These are phyloP conservation scores for Gomphus sp. DNA, from an alignment of 1,284 basidiomycete genomes.

Conservation along the genomic window DNA sequence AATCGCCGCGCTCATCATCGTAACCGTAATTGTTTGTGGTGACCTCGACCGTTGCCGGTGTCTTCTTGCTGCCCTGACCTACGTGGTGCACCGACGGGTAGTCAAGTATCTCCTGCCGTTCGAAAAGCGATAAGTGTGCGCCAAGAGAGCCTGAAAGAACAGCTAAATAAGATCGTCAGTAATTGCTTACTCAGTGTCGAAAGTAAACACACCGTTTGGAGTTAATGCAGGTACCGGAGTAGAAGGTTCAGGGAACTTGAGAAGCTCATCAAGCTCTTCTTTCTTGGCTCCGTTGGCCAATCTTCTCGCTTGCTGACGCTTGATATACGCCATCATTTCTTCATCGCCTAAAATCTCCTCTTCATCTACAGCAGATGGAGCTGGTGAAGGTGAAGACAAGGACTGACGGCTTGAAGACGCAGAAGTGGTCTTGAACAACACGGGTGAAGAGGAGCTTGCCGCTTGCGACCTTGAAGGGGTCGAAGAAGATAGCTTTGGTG, in stretches of 20 bases:
- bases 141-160: conserved; percentile 52
- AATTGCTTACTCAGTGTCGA: neutral
- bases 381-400: conserved; percentile 73
- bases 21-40: conserved; percentile 90
- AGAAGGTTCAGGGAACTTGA: conserved; percentile 88
- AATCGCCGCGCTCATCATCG: conserved; percentile 98
- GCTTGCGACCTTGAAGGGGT: conserved; percentile 29
- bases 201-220: conserved; percentile 53
- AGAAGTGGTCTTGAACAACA: conserved; percentile 35
- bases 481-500: conserved; percentile 54
- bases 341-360: conserved; percentile 90
- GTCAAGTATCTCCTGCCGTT: conserved; percentile 87
- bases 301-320: conserved; percentile 83
- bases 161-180: conserved; percentile 29
- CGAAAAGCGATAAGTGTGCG: conserved; percentile 73
- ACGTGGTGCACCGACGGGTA: conserved; percentile 81
- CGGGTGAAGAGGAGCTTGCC: neutral
- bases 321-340: conserved; percentile 95
- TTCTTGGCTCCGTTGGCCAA: conserved; percentile 75
- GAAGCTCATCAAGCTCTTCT: conserved; percentile 81
- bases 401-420: conserved; percentile 70
- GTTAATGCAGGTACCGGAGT: conserved; percentile 61
- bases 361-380: conserved; percentile 66
- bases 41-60: conserved; percentile 62
- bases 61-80: conserved; percentile 77